Percentiles rank a stretch among this genome's conserved stretches.
Evolutionary conservation across 805 yeast genomes (phyloP).

Genomic region (Sungouiella thailandica): DNA sequence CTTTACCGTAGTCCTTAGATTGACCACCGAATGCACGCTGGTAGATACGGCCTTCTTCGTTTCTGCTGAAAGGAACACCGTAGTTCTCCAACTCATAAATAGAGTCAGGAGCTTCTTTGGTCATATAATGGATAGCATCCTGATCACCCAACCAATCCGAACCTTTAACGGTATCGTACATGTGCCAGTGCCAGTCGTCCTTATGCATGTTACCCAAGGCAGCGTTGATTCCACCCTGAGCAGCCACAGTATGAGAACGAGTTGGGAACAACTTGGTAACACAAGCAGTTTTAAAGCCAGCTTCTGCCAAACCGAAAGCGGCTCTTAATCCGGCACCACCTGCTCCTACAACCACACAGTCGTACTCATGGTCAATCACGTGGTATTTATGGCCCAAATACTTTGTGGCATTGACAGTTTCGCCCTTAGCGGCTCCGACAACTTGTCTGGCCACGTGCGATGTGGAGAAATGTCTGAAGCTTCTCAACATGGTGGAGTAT

Average conservation of each 20-base stretch:
- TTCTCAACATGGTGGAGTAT: constrained; percentile 13
- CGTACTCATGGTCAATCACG: constrained; percentile 95
- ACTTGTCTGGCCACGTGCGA: constrained; percentile 27
- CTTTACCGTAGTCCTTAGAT: constrained; percentile 90
- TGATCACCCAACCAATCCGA: constrained; percentile 99
- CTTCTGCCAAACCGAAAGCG: constrained; percentile 95
- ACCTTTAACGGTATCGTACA: constrained; percentile 99
- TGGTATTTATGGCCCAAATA: constrained; percentile 66
- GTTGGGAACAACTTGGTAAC: constrained; percentile 95
- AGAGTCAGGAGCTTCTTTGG: constrained; percentile 94
- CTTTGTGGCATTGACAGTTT: constrained; percentile 37
- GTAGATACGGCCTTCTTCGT: constrained; percentile 92
- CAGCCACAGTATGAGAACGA: constrained; percentile 98
- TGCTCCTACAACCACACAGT: constrained; percentile 96
- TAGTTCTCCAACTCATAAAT: constrained; percentile 96
- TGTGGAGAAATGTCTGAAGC: constrained; percentile 25
- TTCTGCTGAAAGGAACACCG: constrained; percentile 98
- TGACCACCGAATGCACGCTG: constrained; percentile 99
- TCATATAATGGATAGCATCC: constrained; percentile 98
- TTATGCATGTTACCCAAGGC: constrained; percentile 98
- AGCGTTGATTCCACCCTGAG: constrained; percentile 99
- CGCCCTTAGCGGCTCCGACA: constrained; percentile 36
- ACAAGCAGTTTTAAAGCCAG: constrained; percentile 97
- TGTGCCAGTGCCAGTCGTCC: constrained; percentile 99
- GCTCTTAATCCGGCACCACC: constrained; percentile 99